Conservation (phyloP, 108 stramenopile species). For the Skeletonema tropicum region DNA sequence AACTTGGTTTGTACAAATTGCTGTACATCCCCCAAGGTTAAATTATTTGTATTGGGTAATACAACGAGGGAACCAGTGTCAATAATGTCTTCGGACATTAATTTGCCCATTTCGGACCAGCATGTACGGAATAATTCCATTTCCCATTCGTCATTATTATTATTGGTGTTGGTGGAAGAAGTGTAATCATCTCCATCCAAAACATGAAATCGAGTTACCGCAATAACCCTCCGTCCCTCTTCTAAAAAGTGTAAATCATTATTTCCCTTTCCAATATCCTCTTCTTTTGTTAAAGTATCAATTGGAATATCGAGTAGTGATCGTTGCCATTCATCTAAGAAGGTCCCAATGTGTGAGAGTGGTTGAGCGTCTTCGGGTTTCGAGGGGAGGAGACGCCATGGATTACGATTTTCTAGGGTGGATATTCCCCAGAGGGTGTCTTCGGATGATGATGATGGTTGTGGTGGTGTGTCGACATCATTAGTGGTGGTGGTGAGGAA, state of each 20-base stretch:
- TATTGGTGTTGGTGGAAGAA: neutral
- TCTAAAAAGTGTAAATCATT: constrained; percentile 81
- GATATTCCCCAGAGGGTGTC: constrained; percentile 25
- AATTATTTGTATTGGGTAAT: constrained; percentile 38
- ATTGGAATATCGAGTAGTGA: constrained; percentile 69
- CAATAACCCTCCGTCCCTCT: constrained; percentile 74
- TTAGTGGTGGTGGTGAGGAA: too few species aligned
- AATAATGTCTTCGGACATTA: constrained; percentile 26
- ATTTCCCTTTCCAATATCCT: constrained; percentile 47
- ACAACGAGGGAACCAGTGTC: constrained; percentile 72
- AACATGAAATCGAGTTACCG: constrained; percentile 71
- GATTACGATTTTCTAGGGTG: constrained; percentile 6
- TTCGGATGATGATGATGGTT: too few species aligned
- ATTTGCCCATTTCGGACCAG: constrained; percentile 70
- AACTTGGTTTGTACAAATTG: constrained; percentile 61
- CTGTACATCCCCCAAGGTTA: constrained; percentile 21
- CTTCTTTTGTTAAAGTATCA: constrained; percentile 45
- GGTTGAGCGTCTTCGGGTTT: constrained; percentile 38
- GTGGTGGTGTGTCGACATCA: too few species aligned
- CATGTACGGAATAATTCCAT: constrained; percentile 60
- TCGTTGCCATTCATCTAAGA: constrained; percentile 67
- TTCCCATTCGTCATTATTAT: constrained; percentile 32
- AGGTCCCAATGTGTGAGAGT: constrained; percentile 35
- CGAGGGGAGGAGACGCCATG: constrained; percentile 30
- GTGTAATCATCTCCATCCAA: constrained; percentile 19